Evolutionary conservation across 2,329 filamentous ascomycete genomes (phyloP), one percentile per base, ranked within the genome.

Genomic region (Epichloe gansuensis): DNA sequence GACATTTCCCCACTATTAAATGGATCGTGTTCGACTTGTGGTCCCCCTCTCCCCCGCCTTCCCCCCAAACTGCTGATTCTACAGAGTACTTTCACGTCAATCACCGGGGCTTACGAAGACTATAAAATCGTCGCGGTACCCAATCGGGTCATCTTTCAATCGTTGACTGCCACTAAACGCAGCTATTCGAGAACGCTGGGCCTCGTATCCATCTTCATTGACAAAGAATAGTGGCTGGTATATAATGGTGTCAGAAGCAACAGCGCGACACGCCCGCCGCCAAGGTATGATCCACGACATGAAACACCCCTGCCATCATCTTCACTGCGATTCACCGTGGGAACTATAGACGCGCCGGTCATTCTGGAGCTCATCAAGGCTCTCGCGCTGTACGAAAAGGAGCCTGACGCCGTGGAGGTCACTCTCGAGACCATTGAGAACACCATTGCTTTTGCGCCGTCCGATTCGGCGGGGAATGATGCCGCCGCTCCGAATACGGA

Each of bases 351-450:
- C 63, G 80, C 94, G 53, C 79, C 83, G 25, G 74, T 75, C n/a
- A 95, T 97, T 66, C 80, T 95, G 27, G 70, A 75, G 58, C 75
- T 96, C 63, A 89, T 97, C 69, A 78, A 81, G 51, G 91, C 89
- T 64, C 82, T 97, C 8, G 91, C 91, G 59, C 80, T 83, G 60
- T 95, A 96, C 72, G 89, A 96, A 67, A 82, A 91, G 31, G 85
- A 86, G 61, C 73, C 83, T 3, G 73, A 83, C 59, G 71, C 75
- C 58, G 89, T 95, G 57, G 76, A 88, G 64, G 89, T 91, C 0
- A 97, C 89, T 27, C 78, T 86, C 57, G 77, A 82, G 35, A 81
- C 78, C 25, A 83, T 97, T 38, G 69, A 75, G 8, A 71, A 74
- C 36, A 95, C 89, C 23, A 82, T 97, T 58, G 86, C 87, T 45